phyloP scores from a whole-genome alignment of 106 monocot genomes.

The Phalaenopsis aphrodite region DNA sequence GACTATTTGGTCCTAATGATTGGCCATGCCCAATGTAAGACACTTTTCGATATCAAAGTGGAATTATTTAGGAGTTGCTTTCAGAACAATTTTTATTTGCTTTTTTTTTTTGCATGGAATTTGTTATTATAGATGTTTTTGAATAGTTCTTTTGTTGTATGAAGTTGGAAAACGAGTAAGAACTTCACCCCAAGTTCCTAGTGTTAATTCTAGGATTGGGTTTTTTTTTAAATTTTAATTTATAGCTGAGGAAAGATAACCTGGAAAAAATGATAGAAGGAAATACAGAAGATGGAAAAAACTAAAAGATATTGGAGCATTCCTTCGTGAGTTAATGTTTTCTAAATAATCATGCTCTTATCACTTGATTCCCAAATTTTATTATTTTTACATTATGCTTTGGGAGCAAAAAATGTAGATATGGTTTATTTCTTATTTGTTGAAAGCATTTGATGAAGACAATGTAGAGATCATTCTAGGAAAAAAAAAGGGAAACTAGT shows the following conservation, averaged over 20 bases:
- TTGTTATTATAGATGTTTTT: background rate
- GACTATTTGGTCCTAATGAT: constrained; percentile 99
- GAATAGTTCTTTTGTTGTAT: background rate
- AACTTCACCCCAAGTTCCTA: background rate
- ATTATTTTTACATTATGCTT: background rate
- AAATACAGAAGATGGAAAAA: no score
- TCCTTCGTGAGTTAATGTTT: no score
- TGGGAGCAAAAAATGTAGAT: no score
- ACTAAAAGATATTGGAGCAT: no score
- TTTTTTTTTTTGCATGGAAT: background rate
- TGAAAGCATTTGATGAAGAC: no score
- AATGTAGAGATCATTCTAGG: no score
- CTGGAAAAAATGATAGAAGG: no score
- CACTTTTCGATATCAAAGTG: background rate
- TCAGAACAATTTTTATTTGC: background rate
- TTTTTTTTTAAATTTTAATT: no score
- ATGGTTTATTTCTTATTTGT: no score
- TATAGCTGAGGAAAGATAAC: no score
- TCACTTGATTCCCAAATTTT: background rate
- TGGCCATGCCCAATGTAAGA: constrained; percentile 99
- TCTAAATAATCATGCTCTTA: background rate
- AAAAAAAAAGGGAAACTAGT: no score
- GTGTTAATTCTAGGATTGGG: background rate
- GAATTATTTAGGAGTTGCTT: background rate
- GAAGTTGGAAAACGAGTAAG: background rate